Base-by-base conservation (phyloP, 2,329 filamentous ascomycete genomes). In the Corinectria fuckeliana region DNA sequence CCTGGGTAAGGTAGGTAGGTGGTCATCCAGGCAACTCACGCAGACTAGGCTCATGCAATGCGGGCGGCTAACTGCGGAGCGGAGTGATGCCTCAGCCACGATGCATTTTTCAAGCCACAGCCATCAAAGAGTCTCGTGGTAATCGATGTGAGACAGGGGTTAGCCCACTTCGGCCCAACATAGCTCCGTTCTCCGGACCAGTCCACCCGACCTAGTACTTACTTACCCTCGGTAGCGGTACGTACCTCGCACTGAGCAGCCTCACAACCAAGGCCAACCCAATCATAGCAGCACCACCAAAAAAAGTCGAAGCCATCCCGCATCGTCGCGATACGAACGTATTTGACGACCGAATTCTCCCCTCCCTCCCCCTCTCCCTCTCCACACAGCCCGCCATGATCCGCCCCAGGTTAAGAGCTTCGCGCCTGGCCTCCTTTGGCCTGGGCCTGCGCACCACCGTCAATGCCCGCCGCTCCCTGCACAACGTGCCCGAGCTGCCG, bases 321-420 rank as follows among this genome's bases (percentile, higher is more conserved):
- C 50, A 58, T 50, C 45, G 50, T 53, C 38, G 56, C 56, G 44
- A 53, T 20, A 58, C 49, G 42, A 48, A 41, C 25, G 21, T 25
- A n/a, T 25, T 23, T n/a, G 18, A 20, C 47, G 54, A 57, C 32
- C 23, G 41, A 38, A 26, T 30, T 44, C 36, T 44, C 55, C 50
- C 21, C 42, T 25, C 36, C 25, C 21, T 49, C n/a, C n/a, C n/a
- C n/a, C n/a, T 44, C 36, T 44, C 55, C 50, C 21, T 34, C 34
- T 28, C 25, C 21, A 44, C 59, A 60, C 58, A 64, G 45, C 50
- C 30, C 55, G 59, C 53, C 71, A 79, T 87, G 84, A 74, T 87
- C 67, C 81, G 82, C 68, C 77, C 83, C 55, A 77, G 81, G 77
- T 77, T 85, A 81, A 80, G 82, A 70, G 78, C 81, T 78, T 81